phyloP scores from a whole-genome alignment of 148 eudicot genomes.

The Polygonum maritimum region DNA sequence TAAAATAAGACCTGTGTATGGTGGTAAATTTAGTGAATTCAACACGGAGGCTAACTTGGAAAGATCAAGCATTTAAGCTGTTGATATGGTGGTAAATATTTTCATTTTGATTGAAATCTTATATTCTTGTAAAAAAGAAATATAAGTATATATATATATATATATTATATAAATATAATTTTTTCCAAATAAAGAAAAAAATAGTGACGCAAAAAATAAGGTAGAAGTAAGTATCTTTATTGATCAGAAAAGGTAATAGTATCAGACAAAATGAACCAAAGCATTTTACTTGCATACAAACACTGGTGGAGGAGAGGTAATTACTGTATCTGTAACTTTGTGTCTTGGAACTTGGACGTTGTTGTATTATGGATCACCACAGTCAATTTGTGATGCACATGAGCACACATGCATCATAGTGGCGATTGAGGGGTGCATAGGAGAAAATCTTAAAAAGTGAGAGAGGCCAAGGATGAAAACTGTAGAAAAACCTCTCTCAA shows the following conservation, averaged over 20 bases:
- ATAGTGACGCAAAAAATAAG: too few relatives aligned
- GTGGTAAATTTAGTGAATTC: background rate
- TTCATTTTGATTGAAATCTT: background rate
- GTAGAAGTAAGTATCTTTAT: too few relatives aligned
- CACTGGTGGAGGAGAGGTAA: background rate
- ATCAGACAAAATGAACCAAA: background rate
- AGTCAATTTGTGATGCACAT: background rate
- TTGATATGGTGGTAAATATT: background rate
- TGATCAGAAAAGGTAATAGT: background rate
- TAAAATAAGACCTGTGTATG: background rate
- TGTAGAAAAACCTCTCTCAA: background rate
- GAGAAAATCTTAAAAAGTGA: background rate
- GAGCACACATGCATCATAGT: background rate
- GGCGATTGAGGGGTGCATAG: background rate
- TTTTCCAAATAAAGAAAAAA: background rate
- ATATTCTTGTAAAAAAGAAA: background rate
- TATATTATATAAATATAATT: too few relatives aligned
- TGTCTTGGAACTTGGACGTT: background rate
- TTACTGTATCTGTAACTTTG: too few relatives aligned
- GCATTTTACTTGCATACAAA: background rate
- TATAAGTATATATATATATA: background rate
- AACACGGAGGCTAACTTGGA: background rate
- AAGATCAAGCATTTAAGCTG: background rate
- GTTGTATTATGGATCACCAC: background rate
- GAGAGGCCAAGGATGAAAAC: background rate